phyloP scores from a whole-genome alignment of 2,329 filamentous ascomycete species.

The Clarireedia paspali region DNA sequence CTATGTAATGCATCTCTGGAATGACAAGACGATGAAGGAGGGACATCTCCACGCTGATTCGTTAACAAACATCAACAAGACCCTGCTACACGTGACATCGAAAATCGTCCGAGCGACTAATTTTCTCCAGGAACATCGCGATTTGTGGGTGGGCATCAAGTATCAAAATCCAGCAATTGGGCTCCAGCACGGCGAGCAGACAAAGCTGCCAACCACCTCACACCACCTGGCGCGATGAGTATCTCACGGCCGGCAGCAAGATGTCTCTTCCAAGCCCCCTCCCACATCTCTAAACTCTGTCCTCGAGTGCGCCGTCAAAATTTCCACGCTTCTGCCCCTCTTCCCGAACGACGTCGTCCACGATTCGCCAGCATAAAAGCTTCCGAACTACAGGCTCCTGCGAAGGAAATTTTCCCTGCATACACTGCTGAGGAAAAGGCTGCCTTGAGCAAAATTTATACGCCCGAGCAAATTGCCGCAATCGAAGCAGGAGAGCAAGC shows the following conservation, averaged over 20 bases:
- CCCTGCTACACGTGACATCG: constrained; percentile 3
- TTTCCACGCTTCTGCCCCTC: constrained; percentile 38
- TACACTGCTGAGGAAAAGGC: constrained; percentile 62
- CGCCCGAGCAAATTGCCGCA: constrained; percentile 71
- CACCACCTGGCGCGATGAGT: constrained; percentile 34
- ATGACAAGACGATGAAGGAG: no score
- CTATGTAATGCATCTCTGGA: no score
- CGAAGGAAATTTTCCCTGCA: constrained; percentile 44
- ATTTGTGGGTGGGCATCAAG: neutral
- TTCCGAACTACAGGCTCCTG: constrained; percentile 26
- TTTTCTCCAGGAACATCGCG: constrained; percentile 4
- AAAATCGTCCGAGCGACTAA: constrained; percentile 6
- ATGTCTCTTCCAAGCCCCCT: constrained; percentile 43
- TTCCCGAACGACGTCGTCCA: constrained; percentile 31
- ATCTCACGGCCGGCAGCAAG: constrained; percentile 38
- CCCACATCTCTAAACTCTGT: constrained; percentile 30
- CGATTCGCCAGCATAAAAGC: constrained; percentile 33
- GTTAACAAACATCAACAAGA: neutral
- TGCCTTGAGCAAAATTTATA: constrained; percentile 60
- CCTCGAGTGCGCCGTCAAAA: constrained; percentile 38
- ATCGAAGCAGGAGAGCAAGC: constrained; percentile 74
- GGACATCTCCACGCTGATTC: no score
- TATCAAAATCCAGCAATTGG: constrained; percentile 10
- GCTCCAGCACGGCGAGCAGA: constrained; percentile 20
- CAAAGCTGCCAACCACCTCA: constrained; percentile 11